Base-by-base conservation (phyloP, 352 stramenopile genomes). In the Pelagophyceae sp. region DNA sequence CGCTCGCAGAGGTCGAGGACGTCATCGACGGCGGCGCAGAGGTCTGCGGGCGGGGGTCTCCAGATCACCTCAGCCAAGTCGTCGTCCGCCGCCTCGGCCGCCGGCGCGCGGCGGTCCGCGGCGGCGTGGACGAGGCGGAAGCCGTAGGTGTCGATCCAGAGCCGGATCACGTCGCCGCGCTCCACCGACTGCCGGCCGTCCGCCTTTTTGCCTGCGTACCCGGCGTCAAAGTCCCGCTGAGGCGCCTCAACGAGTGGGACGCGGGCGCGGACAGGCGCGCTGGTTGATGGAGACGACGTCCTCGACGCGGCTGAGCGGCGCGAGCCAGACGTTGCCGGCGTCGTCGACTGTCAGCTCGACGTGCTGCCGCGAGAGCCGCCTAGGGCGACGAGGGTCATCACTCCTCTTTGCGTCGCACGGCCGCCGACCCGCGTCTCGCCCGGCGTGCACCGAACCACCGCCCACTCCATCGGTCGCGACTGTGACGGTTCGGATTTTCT, bases 261-360 rank as follows among this genome's bases (percentile, higher is more conserved):
- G n/a, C n/a, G n/a, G n/a, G 23, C 23, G 58, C 58, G 15, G 58
- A 15, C 17, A 5, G 61, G 27, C 19, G 61, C 61, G 31, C 54
- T 71, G n/a, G 61, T 71, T 71, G 3, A 71, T 2, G 19, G 2
- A 15, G 2, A 58, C 38, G 35, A 74, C 67, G 35, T 74, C 60
- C 25, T 67, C 31, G 60, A 67, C 60, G 60, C 15, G 11, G 60
- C 31, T 35, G 31, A 35, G 60, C 19, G 32, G 64, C 6, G 19
- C 6, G 67, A 74, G 15, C 33, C 33, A 74, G 35, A 74, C 67
- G 35, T 74, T n/a, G 67, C 58, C 58, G 23, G 35, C 17, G 15
- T 29, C 67, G 35, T 74, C 67, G 35, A 74, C 38, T 11, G 29
- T 1, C 25, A 74, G 35, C 35, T 74, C 67, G 35, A 51, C 20